Percentiles rank a stretch among this genome's conserved stretches.
phyloP scores from a whole-genome alignment of 1,284 basidiomycete species.

The Ganoderma multipileum region DNA sequence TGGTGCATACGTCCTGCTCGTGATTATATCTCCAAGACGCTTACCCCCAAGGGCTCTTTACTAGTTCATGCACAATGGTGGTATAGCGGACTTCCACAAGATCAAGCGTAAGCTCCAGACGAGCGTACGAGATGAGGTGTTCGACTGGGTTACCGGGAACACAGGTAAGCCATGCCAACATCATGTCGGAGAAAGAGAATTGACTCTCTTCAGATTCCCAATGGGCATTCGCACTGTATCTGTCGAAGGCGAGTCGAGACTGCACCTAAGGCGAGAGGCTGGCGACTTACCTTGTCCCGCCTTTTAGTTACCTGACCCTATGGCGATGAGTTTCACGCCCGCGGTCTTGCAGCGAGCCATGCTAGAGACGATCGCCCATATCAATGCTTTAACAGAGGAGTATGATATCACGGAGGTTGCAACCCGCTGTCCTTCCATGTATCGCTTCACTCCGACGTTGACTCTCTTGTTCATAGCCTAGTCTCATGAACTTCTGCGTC shows the following conservation, averaged over 20 bases:
- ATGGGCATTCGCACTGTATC: constrained; percentile 93
- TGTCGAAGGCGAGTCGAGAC: constrained; percentile 71
- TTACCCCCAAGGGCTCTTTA: background rate
- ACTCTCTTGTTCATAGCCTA: constrained; percentile 64
- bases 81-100: constrained; percentile 80
- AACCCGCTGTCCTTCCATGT: background rate
- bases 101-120: constrained; percentile 86
- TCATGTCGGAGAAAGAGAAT: background rate
- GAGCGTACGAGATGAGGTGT: constrained; percentile 81
- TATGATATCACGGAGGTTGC: constrained; percentile 74
- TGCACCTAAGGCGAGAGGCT: background rate
- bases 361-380: constrained; percentile 81
- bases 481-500: constrained; percentile 95
- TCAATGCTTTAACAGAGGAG: constrained; percentile 82
- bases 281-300: constrained; percentile 6
- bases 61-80: constrained; percentile 96
- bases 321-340: constrained; percentile 73
- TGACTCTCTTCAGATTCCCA: constrained; percentile 73
- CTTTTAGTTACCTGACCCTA: constrained; percentile 78
- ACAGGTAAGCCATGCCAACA: constrained; percentile 63
- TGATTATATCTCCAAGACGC: background rate
- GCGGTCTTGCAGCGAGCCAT: constrained; percentile 78
- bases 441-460: constrained; percentile 7
- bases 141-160: constrained; percentile 87
- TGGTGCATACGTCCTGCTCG: constrained; percentile 58